Base-by-base conservation (phyloP, 148 eudicot species). In the Rheum nobile region DNA sequence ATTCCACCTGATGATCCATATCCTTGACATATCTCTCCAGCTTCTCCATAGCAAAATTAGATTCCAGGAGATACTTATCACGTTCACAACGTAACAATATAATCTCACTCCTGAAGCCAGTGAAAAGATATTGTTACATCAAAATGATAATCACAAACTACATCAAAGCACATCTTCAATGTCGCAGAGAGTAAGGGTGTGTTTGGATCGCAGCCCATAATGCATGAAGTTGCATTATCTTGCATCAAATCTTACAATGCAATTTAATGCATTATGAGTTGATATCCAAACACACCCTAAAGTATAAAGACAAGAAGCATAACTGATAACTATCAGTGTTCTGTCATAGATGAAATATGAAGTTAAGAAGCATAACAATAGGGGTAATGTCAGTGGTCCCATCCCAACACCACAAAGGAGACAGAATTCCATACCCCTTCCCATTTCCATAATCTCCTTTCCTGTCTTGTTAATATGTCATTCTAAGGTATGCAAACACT, bases 21-120 rank as follows among this genome's bases (percentile, higher is more conserved):
- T 94, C 98, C 82, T 84, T 84, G 89, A 89, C 77, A 78, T 80
- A 91, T 79, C 90, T 80, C 55, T 85, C 89, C 41, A 94, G 87
- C 82, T 88, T 89, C 75, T 91, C 97, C 46, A 61, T 81, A 61
- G 90, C 82, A 82, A 89, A 91, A 28, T 78, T 83, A 37, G 96
- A 90, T 81, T 89, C 96, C 71, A 85, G 47, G 8, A 84, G 81
- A 54, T 78, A 78, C 78, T 88, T 94, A 78, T 94, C 95, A 72
- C 91, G 85, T 63, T 94, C 96, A 74, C 90, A 75, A 73, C 97
- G 88, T 65, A 91, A 35, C 29, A 90, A 78, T 76, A 80, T 80
- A 43, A 86, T 77, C 81, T 94, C 98, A 59, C 84, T 81, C 87
- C 96, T 75, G 71, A 39, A 52, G 19, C 24, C 52, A 61, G 12